Base-by-base conservation (phyloP, 768 basidiomycete species). In the Lactifluus subvellereus region DNA sequence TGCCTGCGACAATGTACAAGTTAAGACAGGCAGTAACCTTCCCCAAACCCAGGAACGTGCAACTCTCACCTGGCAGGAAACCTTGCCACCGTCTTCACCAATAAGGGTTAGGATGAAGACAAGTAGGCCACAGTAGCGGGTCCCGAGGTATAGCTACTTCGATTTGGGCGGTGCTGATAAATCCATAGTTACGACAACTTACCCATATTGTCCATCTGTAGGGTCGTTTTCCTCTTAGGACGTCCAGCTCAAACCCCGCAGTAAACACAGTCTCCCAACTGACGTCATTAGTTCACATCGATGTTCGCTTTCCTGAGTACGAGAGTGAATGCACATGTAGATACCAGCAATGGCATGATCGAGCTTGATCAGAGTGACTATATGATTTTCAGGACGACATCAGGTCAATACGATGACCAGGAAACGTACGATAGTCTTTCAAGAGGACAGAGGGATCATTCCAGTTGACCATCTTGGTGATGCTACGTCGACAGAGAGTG, bases 91-190 rank as follows among this genome's bases (percentile, higher is more conserved):
- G 27, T 58, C 48, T 5, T 4, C 9, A 30, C 22, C 22, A 18
- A 50, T 27, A 22, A 58, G 38, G 37, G 49, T 40, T 2, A 50
- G 13, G 22, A 58, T 38, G 37, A 50, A 22, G 22, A 22, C 22
- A 22, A 22, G 22, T 38, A 57, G 27, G 6, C 14, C 18, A 3
- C 37, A 18, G 42, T 62, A 62, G 18, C 61, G 61, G 9, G 40
- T 51, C 37, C 56, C 56, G 2, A 62, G 43, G n/a, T 62, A 62
- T 20, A 57, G 32, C 61, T 62, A n/a, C 30, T 14, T 51, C 32
- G 16, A n/a, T 59, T 38, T 22, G 22, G 22, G 2, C n/a, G 37
- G 22, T 38, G 35, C n/a, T n/a, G 16, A 30, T 18, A 22, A 14
- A 18, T 16, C 27, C 6, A 30, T 30, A 38, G 18, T 6, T 8